A percentile compares a stretch with the other conserved stretches of the same genome.
Conservation (phyloP, 192 early-diverging fungal genomes). For the Thamnidium elegans region DNA sequence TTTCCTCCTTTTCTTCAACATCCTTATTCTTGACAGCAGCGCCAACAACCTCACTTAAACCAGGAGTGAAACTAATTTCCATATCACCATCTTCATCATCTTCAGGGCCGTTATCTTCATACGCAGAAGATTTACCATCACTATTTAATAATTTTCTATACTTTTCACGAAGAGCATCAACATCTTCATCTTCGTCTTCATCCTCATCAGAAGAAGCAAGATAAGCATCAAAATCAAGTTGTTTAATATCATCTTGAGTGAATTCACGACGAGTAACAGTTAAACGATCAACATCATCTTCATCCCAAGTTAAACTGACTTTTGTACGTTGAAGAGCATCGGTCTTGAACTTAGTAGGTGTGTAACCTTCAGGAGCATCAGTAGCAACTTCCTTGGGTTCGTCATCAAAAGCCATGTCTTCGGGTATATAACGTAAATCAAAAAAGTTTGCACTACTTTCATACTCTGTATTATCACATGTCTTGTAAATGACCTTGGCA, state of each 20-base stretch:
- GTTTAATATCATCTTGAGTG: conserved; percentile 82
- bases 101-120: conserved; percentile 27
- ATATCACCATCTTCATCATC: conserved; percentile 35
- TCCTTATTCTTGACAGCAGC: conserved; percentile 44
- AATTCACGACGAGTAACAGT: conserved; percentile 79
- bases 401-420: conserved; percentile 85
- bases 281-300: conserved; percentile 84
- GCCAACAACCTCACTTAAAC: conserved; percentile 71
- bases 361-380: conserved; percentile 63
- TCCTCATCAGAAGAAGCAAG: conserved; percentile 73
- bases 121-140: conserved; percentile 31
- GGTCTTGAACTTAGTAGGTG: conserved; percentile 70
- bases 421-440: conserved; percentile 91
- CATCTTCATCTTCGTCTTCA: conserved; percentile 59
- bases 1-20: conserved; percentile 61
- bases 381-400: conserved; percentile 58
- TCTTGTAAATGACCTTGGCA: conserved; percentile 71
- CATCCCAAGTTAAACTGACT: conserved; percentile 95
- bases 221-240: conserved; percentile 90
- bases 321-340: conserved; percentile 87
- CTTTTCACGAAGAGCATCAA: conserved; percentile 42
- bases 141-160: conserved; percentile 48
- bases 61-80: conserved; percentile 96
- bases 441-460: conserved; percentile 91
- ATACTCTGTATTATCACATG: conserved; percentile 91